Evolutionary conservation across 257 asterid species (phyloP), one percentile per base, ranked within the genome.

Genomic region (Penstemon davidsonii): DNA sequence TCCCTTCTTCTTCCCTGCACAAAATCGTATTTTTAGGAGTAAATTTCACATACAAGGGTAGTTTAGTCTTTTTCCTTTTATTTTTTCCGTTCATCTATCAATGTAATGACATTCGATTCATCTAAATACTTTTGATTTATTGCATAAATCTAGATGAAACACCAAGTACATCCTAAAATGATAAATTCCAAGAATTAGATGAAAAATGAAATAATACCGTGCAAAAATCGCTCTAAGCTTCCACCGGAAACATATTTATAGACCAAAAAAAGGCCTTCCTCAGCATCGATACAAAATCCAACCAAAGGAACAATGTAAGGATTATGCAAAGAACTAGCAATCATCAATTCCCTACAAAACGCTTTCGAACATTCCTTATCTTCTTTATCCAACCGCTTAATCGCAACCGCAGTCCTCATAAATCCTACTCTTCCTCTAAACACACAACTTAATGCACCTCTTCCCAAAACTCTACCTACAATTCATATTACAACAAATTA

Each of bases 361-460:
- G 98, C 95, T 84, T 92, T 92, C 0, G 96, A 78, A 66, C 86
- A 80, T 42, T 92, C 98, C 66, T 85, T 84, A 53, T 89, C 96
- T 69, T 87, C 96, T 74, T 80, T 91, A 39, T 88, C 95, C 73
- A 92, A 74, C 64, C 85, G 74, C 88, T 92, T 92, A 49, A 92
- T 86, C 12, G 98, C 98, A 64, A 92, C 94, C 0, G 83, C 68
- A 58, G 74, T 81, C 40, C 91, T 84, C 73, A 87, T 50, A 19
- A 85, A 63, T 25, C 98, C 96, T 7, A 92, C 82, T 78, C 84
- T 84, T 68, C 96, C 98, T 79, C 95, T 84, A 65, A 89, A 92
- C 15, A 92, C 96, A 83, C 85, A 92, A 84, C 96, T 92, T 79
- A 84, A 75, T 44, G 96, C 96, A 63, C 98, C 96, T 87, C 95